A percentile compares a stretch with the other conserved stretches of the same genome.
phyloP scores from a whole-genome alignment of 2,329 filamentous ascomycete genomes.

The Didymellaceae sp. region DNA sequence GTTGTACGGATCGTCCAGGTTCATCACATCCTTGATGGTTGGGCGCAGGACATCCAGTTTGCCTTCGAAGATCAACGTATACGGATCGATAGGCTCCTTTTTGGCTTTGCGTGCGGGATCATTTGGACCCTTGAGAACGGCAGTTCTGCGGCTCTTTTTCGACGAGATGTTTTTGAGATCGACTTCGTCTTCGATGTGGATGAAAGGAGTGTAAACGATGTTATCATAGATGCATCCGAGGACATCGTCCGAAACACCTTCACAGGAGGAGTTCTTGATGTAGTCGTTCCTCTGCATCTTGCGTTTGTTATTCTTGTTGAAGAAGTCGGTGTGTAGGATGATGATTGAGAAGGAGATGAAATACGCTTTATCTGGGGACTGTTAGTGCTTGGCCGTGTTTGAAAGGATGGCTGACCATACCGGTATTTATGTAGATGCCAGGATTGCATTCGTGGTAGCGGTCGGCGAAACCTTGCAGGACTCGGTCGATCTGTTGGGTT shows the following conservation, averaged over 20 bases:
- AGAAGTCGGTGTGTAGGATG: slow-evolving; percentile 97
- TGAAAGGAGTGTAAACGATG: slow-evolving; percentile 96
- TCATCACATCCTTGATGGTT: slow-evolving; percentile 88
- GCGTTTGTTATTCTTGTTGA: slow-evolving; percentile 99
- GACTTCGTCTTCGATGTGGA: slow-evolving; percentile 92
- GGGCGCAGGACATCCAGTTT: slow-evolving; percentile 84
- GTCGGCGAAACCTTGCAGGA: slow-evolving; percentile 92
- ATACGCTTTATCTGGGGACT: slow-evolving; percentile 81
- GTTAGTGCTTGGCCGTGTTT: slow-evolving; percentile 24
- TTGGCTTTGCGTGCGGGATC: slow-evolving; percentile 69
- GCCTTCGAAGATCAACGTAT: slow-evolving; percentile 89
- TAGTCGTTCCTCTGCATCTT: slow-evolving; percentile 99
- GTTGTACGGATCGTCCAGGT: slow-evolving; percentile 88
- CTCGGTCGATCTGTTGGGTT: slow-evolving; percentile 96
- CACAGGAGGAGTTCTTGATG: slow-evolving; percentile 89
- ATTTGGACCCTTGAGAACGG: slow-evolving; percentile 61
- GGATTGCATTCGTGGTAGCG: slow-evolving; percentile 98
- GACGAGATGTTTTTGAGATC: slow-evolving; percentile 76
- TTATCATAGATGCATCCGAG: slow-evolving; percentile 98
- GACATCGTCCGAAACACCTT: slow-evolving; percentile 92
- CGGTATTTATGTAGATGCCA: slow-evolving; percentile 84
- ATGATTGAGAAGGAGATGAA: slow-evolving; percentile 97
- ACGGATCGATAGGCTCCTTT: slow-evolving; percentile 92
- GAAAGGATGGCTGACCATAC: slow-evolving; percentile 44
- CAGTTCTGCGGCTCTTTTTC: slow-evolving; percentile 73